Evolutionary conservation across 1,284 basidiomycete genomes (phyloP).

Genomic region (Waitea zeae): DNA sequence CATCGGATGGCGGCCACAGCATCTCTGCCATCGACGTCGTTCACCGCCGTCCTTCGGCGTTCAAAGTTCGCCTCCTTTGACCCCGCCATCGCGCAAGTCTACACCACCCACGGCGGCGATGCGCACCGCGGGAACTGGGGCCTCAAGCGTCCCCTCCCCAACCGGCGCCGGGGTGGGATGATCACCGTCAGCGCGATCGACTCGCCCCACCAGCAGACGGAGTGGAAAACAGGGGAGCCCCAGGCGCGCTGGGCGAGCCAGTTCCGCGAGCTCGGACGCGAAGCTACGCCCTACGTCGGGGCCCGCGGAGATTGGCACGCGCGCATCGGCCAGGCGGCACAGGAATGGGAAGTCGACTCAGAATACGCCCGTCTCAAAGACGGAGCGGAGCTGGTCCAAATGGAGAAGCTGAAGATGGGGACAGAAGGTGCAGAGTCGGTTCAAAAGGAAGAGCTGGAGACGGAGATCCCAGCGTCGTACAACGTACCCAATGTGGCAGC

Average conservation of each 20-base stretch:
- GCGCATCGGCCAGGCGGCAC: conserved; percentile 15
- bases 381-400: conserved; percentile 3
- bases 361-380: conserved; percentile 18
- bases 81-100: conserved; percentile 54
- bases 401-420: conserved; percentile 2
- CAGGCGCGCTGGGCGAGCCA: conserved; percentile 46
- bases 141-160: conserved; percentile 55
- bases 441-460: not conserved
- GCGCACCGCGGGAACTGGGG: conserved; percentile 64
- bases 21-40: conserved; percentile 33
- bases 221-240: conserved; percentile 49
- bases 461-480: not conserved
- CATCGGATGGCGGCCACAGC: not conserved
- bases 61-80: conserved; percentile 68
- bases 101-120: conserved; percentile 46
- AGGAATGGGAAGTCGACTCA: conserved; percentile 27
- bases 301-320: conserved; percentile 16
- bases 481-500: conserved; percentile 25
- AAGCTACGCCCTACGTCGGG: conserved; percentile 2
- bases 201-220: conserved; percentile 52
- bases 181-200: conserved; percentile 47
- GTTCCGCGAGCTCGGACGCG: conserved; percentile 39
- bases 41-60: conserved; percentile 50
- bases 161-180: conserved; percentile 35
- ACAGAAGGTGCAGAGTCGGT: conserved; percentile 1